Evolutionary conservation across 192 early-diverging fungal species (phyloP), one percentile per base, ranked within the genome.

Genomic region (Coemansia biformis): DNA sequence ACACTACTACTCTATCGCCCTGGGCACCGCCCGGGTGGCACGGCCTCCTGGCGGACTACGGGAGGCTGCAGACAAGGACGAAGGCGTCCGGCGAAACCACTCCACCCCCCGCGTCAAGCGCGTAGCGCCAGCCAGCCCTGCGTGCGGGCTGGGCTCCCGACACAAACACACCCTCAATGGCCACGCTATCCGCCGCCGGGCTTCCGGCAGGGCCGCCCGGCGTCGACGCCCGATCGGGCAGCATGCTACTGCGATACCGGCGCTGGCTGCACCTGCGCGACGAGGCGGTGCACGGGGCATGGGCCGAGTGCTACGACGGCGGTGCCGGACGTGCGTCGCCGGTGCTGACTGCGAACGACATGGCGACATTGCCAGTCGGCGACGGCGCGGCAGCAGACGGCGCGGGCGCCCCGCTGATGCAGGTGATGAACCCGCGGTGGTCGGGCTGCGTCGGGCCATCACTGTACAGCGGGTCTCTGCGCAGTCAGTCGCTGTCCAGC

Each of bases 401-500:
- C 2, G 8, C 43, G 31, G 33, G 33, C 40, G 17, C 44, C 14
- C 46, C 44, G 28, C 46, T 55, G 24, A 33, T 50, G n/a, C 52
- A 63, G 35, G 46, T 49, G 9, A 55, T 63, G 60, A 54, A 55
- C 37, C 42, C 42, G 13, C 52, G 60, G 9, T 63, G 60, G 60
- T 37, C 40, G 1, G 60, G 60, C 8, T 55, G 52, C 22, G 37
- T 64, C 43, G 48, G 47, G 17, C 61, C 54, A 6, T 26, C 24
- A 6, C 24, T 26, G 2, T 6, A 26, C 24, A 26, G 24, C 24
- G 3, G 6, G 24, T 26, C 61, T 32, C 35, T 64, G 14, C 48
- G 46, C 61, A 57, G 48, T 48, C 52, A 54, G 38, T 59, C 57
- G 48, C 57, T 59, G 57, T 43, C 57, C 43, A 46, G 57, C 44